phyloP scores from a whole-genome alignment of 108 stramenopile species.

The Stephanodiscus minutulus region DNA sequence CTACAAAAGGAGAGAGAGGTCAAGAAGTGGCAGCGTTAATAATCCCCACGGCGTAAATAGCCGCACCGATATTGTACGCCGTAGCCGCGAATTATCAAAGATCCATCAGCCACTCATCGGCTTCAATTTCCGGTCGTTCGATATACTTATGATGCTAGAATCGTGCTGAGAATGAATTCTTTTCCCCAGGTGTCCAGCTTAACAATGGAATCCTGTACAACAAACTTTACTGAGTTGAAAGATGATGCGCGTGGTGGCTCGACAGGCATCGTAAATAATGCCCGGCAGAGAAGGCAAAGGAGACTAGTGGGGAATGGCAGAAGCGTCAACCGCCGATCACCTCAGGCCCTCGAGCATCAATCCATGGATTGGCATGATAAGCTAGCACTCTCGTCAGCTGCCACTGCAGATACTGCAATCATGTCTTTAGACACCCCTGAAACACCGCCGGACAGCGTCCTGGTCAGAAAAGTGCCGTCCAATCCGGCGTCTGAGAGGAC shows the following conservation, averaged over 20 bases:
- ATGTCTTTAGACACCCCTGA: not conserved
- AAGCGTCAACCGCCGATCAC: not conserved
- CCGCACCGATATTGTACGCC: too few relatives aligned
- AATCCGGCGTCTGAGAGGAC: not conserved
- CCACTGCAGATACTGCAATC: not conserved
- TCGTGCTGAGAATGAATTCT: too few relatives aligned
- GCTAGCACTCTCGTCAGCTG: slow-evolving; percentile 5
- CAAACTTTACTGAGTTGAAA: not conserved
- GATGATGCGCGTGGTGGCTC: not conserved
- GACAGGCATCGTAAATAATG: not conserved
- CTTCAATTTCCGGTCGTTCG: too few relatives aligned
- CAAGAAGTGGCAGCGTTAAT: too few relatives aligned
- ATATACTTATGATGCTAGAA: too few relatives aligned
- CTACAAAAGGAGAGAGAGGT: too few relatives aligned
- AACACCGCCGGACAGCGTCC: not conserved
- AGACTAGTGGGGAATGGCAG: not conserved
- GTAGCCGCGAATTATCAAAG: too few relatives aligned
- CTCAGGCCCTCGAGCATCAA: slow-evolving; percentile 2
- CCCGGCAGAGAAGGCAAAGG: not conserved
- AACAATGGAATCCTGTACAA: not conserved
- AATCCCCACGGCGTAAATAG: too few relatives aligned
- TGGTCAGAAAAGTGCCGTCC: slow-evolving; percentile 1
- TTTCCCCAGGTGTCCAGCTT: not conserved
- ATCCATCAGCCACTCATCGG: too few relatives aligned
- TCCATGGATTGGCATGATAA: slow-evolving; percentile 6